phyloP scores from a whole-genome alignment of 192 early-diverging fungal species.

The Entophlyctis luteolus region DNA sequence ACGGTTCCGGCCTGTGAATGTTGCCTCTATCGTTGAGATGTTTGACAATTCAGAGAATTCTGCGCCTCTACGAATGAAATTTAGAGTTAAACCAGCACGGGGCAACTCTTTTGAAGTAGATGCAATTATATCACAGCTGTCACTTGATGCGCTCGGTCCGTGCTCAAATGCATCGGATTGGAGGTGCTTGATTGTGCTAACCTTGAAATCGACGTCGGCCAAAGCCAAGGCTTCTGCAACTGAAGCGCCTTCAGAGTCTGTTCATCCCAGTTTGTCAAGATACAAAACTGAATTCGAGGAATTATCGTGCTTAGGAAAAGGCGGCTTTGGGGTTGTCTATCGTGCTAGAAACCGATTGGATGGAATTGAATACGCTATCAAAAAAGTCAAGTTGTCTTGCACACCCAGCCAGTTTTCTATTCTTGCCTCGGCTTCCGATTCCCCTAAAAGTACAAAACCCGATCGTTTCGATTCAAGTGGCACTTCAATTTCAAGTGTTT shows the following conservation, averaged over 20 bases:
- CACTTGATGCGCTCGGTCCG: conserved; percentile 4
- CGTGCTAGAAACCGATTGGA: conserved; percentile 39
- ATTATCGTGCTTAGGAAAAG: conserved; percentile 21
- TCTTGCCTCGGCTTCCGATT: conserved; percentile 18
- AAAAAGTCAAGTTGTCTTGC: conserved; percentile 45
- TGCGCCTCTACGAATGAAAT: not conserved
- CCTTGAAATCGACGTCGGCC: conserved; percentile 1
- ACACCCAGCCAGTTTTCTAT: conserved; percentile 26
- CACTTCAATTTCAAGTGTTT: not conserved
- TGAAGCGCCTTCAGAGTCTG: not conserved
- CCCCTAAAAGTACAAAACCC: not conserved
- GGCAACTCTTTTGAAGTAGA: not conserved
- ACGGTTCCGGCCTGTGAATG: not conserved
- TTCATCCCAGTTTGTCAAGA: not conserved
- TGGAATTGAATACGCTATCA: conserved; percentile 51
- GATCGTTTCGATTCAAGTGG: not conserved
- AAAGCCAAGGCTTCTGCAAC: not conserved
- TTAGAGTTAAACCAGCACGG: not conserved
- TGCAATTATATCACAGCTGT: not conserved
- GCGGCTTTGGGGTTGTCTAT: conserved; percentile 45
- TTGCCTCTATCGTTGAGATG: not conserved
- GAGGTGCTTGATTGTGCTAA: conserved; percentile 4
- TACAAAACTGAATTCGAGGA: conserved; percentile 27
- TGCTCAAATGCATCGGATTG: not conserved
- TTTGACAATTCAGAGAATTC: not conserved